phyloP scores from a whole-genome alignment of 2,329 filamentous ascomycete species.

The Claviceps lovelessii region DNA sequence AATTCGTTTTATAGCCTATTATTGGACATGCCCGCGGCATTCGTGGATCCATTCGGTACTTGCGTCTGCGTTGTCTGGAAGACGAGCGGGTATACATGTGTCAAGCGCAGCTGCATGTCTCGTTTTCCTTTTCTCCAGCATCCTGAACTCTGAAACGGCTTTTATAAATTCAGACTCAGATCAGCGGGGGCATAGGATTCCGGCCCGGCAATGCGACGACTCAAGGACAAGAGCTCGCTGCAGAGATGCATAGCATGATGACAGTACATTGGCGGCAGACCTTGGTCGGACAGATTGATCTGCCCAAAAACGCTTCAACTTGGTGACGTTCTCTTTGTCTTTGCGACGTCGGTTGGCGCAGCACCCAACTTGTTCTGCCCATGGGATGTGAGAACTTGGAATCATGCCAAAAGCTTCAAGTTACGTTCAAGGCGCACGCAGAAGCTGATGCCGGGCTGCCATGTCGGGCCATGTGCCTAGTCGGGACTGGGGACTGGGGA shows the following conservation, averaged over 20 bases:
- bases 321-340: not conserved
- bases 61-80: not conserved
- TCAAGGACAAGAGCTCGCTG: not conserved
- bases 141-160: not conserved
- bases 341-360: not conserved
- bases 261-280: not conserved
- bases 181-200: not conserved
- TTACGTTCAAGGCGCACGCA: not conserved
- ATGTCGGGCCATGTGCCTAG: not conserved
- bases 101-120: slow-evolving; percentile 2
- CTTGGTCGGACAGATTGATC: not conserved
- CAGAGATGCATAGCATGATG: not conserved
- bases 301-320: not conserved
- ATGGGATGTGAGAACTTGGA: not conserved
- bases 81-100: not conserved
- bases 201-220: not conserved
- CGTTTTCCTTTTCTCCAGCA: not conserved
- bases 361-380: not conserved
- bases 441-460: not conserved
- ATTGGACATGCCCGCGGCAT: not conserved
- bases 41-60: not conserved
- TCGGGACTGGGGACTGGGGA: too few relatives aligned
- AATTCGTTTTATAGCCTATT: not conserved
- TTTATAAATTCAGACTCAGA: not conserved
- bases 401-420: not conserved